These are phyloP conservation scores for Termitomyces sp. DNA, from an alignment of 768 basidiomycete genomes.

Conservation along the genomic window DNA sequence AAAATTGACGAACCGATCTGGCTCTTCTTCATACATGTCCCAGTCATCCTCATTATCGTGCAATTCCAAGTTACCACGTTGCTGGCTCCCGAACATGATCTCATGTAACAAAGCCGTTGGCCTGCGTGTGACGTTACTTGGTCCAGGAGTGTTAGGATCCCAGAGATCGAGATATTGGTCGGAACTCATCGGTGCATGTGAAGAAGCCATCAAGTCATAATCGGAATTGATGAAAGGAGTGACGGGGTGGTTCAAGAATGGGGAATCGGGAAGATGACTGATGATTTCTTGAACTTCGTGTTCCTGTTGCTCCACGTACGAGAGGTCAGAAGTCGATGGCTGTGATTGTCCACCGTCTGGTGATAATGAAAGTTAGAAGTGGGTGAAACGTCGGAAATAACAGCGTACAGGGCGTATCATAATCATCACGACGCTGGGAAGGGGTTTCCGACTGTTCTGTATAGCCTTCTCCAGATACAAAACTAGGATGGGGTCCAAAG, in stretches of 20 bases:
- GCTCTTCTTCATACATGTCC: conserved; percentile 40
- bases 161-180: conserved; percentile 7
- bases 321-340: conserved; percentile 14
- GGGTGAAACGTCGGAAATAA: neutral
- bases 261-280: conserved; percentile 1
- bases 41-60: conserved; percentile 43
- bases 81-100: conserved; percentile 9
- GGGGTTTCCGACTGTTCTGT: neutral
- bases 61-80: conserved; percentile 6
- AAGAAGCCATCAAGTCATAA: neutral
- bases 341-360: conserved; percentile 1
- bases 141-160: conserved; percentile 6
- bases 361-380: neutral
- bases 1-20: conserved; percentile 82
- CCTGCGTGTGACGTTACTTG: conserved; percentile 11
- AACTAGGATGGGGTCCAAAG: conserved; percentile 1
- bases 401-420: neutral
- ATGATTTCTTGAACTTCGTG: neutral
- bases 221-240: neutral
- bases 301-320: conserved; percentile 9
- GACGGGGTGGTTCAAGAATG: neutral
- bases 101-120: conserved; percentile 14
- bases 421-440: neutral
- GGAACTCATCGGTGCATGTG: conserved; percentile 4
- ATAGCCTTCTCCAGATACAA: neutral